A percentile compares a stretch with the other conserved stretches of the same genome.
Evolutionary conservation across 441 rosid genomes (phyloP).

Genomic region (Populus hybrid): DNA sequence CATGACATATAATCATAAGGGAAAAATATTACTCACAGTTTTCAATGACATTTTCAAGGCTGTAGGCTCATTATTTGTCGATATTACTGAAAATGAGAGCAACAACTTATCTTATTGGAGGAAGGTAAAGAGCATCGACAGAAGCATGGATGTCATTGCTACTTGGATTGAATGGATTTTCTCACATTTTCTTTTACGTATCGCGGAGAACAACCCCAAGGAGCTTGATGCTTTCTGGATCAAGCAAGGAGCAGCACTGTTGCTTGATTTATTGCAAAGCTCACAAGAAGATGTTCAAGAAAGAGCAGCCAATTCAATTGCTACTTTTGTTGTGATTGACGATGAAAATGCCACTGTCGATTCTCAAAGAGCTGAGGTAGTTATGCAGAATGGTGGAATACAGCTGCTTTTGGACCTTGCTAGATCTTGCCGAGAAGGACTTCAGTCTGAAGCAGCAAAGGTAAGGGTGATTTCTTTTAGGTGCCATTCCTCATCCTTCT

Average conservation of each 20-base stretch:
- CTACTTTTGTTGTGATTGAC: slow-evolving; percentile 87
- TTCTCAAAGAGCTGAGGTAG: slow-evolving; percentile 90
- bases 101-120: slow-evolving; percentile 63
- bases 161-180: slow-evolving; percentile 86
- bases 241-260: slow-evolving; percentile 79
- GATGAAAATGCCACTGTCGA: slow-evolving; percentile 95
- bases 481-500: slow-evolving; percentile 16
- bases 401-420: slow-evolving; percentile 84
- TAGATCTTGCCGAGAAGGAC: slow-evolving; percentile 89
- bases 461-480: slow-evolving; percentile 31
- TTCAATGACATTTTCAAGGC: slow-evolving; percentile 64
- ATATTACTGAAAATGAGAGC: slow-evolving; percentile 47
- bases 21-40: slow-evolving; percentile 57
- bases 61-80: slow-evolving; percentile 61
- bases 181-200: slow-evolving; percentile 75
- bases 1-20: slow-evolving; percentile 41
- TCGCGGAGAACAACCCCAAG: slow-evolving; percentile 79
- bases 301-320: slow-evolving; percentile 89
- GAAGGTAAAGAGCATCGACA: slow-evolving; percentile 41
- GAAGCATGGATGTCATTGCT: slow-evolving; percentile 56
- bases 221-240: slow-evolving; percentile 87
- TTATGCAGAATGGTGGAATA: slow-evolving; percentile 84
- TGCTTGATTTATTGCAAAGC: slow-evolving; percentile 84
- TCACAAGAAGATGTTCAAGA: slow-evolving; percentile 94
- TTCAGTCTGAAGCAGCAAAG: slow-evolving; percentile 97